Conservation (phyloP, 2,329 filamentous ascomycete species). For the Dothistroma septosporum region DNA sequence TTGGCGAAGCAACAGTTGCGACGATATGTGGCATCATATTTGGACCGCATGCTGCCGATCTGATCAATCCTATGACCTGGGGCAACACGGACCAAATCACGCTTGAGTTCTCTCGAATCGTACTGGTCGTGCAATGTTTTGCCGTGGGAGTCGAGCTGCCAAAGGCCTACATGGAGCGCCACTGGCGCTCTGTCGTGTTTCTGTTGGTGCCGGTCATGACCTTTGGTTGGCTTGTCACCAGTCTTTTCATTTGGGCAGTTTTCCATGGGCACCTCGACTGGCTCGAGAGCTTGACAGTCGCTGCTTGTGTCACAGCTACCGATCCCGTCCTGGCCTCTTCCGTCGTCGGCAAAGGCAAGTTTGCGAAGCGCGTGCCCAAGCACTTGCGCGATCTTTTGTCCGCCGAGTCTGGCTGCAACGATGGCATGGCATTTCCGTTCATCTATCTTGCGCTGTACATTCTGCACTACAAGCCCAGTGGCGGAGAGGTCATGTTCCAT, state of each 20-base stretch:
- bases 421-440: conserved; percentile 99
- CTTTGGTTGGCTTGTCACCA: conserved; percentile 88
- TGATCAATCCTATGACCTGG: conserved; percentile 74
- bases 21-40: conserved; percentile 86
- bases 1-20: conserved; percentile 94
- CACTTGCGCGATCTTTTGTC: conserved; percentile 93
- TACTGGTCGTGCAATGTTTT: conserved; percentile 88
- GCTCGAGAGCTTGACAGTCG: conserved; percentile 81
- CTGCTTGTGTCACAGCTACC: conserved; percentile 93
- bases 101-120: conserved; percentile 82
- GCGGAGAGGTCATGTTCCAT: conserved; percentile 67
- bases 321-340: conserved; percentile 96
- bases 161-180: conserved; percentile 93
- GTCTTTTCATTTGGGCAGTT: conserved; percentile 93
- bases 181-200: conserved; percentile 89
- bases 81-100: conserved; percentile 82
- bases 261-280: conserved; percentile 68
- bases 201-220: conserved; percentile 95
- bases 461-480: conserved; percentile 70
- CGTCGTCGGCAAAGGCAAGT: conserved; percentile 97
- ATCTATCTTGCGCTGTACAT: conserved; percentile 90
- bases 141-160: conserved; percentile 87
- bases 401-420: conserved; percentile 96
- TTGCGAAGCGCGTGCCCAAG: conserved; percentile 94
- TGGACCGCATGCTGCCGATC: conserved; percentile 74